Percentiles rank a stretch among this genome's conserved stretches.
Evolutionary conservation across 1,284 basidiomycete species (phyloP).

Genomic region (Chondrostereum purpureum): DNA sequence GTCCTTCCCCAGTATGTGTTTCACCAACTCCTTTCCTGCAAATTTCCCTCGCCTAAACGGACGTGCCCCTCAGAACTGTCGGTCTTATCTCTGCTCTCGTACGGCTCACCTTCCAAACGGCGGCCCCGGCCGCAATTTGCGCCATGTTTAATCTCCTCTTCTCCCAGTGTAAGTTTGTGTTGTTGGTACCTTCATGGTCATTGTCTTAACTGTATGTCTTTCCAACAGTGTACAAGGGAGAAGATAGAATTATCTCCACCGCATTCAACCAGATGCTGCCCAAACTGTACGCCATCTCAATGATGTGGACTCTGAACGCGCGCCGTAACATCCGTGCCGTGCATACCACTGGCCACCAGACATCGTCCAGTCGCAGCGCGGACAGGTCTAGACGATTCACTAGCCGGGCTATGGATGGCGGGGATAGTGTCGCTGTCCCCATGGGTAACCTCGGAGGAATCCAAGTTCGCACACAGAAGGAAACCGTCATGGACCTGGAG

Average conservation of each 20-base stretch:
- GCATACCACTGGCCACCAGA: not conserved
- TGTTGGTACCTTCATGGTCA: not conserved
- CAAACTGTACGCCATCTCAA: constrained; percentile 9
- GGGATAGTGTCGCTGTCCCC: too few relatives aligned
- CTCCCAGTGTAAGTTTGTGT: constrained; percentile 1
- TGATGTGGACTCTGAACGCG: constrained; percentile 12
- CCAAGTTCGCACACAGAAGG: constrained; percentile 1
- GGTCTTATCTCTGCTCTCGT: constrained; percentile 2
- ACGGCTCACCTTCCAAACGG: constrained; percentile 1
- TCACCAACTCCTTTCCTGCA: not conserved
- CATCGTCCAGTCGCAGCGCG: not conserved
- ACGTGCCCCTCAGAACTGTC: not conserved
- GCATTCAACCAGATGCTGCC: constrained; percentile 7
- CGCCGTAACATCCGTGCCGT: constrained; percentile 13
- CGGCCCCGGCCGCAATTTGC: not conserved
- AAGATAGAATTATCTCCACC: constrained; percentile 1
- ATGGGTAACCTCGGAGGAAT: constrained; percentile 1
- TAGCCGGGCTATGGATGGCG: too few relatives aligned
- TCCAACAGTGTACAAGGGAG: not conserved
- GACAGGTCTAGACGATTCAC: too few relatives aligned
- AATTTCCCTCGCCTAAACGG: not conserved
- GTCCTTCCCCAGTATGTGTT: not conserved
- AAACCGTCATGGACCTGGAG: constrained; percentile 3
- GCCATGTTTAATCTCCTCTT: constrained; percentile 8
- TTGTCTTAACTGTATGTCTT: too few relatives aligned